These are phyloP conservation scores for Sclerotinia borealis DNA, from an alignment of 2,329 filamentous ascomycete species.

Conservation along the genomic window DNA sequence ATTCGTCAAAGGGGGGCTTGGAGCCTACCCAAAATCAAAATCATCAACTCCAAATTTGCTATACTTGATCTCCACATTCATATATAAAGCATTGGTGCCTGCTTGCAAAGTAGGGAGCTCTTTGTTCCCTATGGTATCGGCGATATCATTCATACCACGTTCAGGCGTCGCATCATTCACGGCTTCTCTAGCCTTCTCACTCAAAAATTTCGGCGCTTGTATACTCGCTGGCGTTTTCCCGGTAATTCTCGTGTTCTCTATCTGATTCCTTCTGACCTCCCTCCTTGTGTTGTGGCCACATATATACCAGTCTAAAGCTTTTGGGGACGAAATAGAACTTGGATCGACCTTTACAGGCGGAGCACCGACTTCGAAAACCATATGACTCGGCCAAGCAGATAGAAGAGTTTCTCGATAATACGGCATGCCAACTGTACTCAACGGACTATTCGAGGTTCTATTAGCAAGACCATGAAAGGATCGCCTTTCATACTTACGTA, in stretches of 20 bases:
- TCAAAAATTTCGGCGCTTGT: slow-evolving; percentile 84
- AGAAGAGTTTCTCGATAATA: slow-evolving; percentile 85
- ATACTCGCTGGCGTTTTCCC: slow-evolving; percentile 55
- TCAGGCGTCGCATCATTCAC: slow-evolving; percentile 41
- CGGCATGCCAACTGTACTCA: slow-evolving; percentile 84
- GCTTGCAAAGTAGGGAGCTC: slow-evolving; percentile 69
- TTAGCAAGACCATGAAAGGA: neutral
- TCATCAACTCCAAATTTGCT: slow-evolving; percentile 99
- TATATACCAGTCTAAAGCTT: slow-evolving; percentile 66
- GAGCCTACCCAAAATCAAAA: slow-evolving; percentile 82
- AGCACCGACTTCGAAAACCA: slow-evolving; percentile 78
- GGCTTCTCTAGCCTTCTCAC: slow-evolving; percentile 77
- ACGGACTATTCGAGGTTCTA: slow-evolving; percentile 45
- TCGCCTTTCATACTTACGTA: slow-evolving; percentile 44
- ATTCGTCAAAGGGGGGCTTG: neutral
- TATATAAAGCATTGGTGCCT: slow-evolving; percentile 83
- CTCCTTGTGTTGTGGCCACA: slow-evolving; percentile 71
- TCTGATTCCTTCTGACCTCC: slow-evolving; percentile 68
- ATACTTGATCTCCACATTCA: slow-evolving; percentile 96
- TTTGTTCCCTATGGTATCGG: slow-evolving; percentile 59
- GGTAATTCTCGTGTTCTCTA: slow-evolving; percentile 65
- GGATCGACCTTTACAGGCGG: slow-evolving; percentile 71
- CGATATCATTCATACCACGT: slow-evolving; percentile 46
- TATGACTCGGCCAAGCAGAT: slow-evolving; percentile 82
- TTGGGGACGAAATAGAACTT: slow-evolving; percentile 61